phyloP scores from a whole-genome alignment of 495 filamentous ascomycete species.

The Aeminium ludgeri region DNA sequence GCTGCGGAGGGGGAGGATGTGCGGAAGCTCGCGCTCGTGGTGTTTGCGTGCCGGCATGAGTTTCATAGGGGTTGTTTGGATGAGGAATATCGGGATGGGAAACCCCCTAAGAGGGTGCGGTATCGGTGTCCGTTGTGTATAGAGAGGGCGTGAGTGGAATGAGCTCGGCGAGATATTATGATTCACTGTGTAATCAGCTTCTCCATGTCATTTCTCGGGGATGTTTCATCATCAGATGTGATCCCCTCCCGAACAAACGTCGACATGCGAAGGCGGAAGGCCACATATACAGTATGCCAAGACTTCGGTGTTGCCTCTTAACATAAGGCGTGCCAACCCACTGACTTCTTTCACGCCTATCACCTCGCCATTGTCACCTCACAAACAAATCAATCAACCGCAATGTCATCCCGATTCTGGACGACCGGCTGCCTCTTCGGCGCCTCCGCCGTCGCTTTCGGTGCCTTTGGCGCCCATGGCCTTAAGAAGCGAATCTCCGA shows the following conservation, averaged over 20 bases:
- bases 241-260: no score
- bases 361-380: no score
- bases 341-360: no score
- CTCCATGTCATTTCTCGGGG: no score
- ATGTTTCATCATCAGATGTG: no score
- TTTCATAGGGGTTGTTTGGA: slow-evolving; percentile 25
- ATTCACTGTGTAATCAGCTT: no score
- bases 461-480: slow-evolving; percentile 48
- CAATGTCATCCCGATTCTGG: slow-evolving; percentile 31
- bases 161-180: no score
- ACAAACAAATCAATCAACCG: no score
- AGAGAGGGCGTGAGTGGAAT: not conserved
- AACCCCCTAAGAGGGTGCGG: not conserved
- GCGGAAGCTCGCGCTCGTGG: slow-evolving; percentile 18
- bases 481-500: slow-evolving; percentile 40
- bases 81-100: slow-evolving; percentile 3
- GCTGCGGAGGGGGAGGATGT: slow-evolving; percentile 7
- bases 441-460: slow-evolving; percentile 39
- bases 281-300: no score
- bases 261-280: no score
- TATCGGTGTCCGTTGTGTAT: slow-evolving; percentile 16
- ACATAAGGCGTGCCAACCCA: no score
- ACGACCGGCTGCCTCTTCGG: slow-evolving; percentile 42
- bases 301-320: no score
- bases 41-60: slow-evolving; percentile 28